These are phyloP conservation scores for Penicillium sp. DNA, from an alignment of 2,329 filamentous ascomycete species.

Conservation along the genomic window DNA sequence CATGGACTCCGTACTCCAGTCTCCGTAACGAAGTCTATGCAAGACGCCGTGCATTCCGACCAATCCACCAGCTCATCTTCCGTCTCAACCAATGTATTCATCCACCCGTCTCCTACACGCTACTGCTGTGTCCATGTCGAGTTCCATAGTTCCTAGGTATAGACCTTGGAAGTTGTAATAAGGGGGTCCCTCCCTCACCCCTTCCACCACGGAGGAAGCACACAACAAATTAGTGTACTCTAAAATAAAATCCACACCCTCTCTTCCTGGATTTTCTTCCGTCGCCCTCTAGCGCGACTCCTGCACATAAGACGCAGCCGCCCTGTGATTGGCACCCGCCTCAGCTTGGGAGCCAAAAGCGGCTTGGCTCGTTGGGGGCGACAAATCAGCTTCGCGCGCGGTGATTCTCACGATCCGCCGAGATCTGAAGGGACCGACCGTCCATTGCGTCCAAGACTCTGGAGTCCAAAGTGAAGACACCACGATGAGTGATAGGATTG, in stretches of 20 bases:
- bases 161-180: background rate
- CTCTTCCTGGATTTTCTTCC: background rate
- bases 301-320: background rate
- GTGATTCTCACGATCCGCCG: slow-evolving; percentile 10
- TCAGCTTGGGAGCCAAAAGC: background rate
- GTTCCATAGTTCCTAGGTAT: background rate
- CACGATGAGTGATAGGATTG: background rate
- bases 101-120: background rate
- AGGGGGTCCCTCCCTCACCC: background rate
- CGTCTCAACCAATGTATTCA: background rate
- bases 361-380: slow-evolving; percentile 5
- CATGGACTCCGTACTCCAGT: background rate
- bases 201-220: background rate
- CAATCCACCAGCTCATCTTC: background rate
- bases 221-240: background rate
- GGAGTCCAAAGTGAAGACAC: background rate
- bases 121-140: too few species aligned
- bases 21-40: background rate
- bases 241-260: too few species aligned
- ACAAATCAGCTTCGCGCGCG: slow-evolving; percentile 7
- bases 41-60: background rate
- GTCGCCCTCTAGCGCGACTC: background rate
- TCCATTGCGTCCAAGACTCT: background rate
- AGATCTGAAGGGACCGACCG: slow-evolving; percentile 10
- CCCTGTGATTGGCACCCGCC: slow-evolving; percentile 7